These are phyloP conservation scores for Arabidopsis hybrid DNA, from an alignment of 441 rosid genomes.

Conservation along the genomic window DNA sequence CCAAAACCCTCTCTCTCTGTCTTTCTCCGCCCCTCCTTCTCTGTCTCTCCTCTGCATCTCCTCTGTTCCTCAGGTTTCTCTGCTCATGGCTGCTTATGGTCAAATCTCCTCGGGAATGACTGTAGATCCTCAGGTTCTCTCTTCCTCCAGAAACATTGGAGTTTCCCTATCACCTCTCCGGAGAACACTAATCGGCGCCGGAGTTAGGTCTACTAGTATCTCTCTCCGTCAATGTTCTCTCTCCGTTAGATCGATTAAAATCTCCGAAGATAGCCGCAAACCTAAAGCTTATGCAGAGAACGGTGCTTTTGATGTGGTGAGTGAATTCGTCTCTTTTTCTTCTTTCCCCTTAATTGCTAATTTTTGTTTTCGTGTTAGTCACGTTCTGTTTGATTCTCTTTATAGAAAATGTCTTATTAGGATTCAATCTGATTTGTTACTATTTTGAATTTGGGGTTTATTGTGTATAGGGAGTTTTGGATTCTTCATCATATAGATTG, in stretches of 20 bases:
- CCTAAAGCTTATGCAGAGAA: conserved; percentile 46
- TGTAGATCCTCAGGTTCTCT: conserved; percentile 31
- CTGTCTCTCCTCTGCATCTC: conserved; percentile 27
- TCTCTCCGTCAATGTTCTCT: conserved; percentile 34
- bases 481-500: conserved; percentile 42
- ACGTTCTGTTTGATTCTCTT: conserved; percentile 16
- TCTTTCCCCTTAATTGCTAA: background rate
- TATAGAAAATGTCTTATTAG: background rate
- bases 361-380: conserved; percentile 33
- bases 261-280: conserved; percentile 36
- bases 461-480: conserved; percentile 53
- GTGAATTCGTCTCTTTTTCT: background rate
- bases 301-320: conserved; percentile 52
- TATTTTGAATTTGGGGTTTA: background rate
- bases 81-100: conserved; percentile 46
- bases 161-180: background rate
- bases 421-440: background rate
- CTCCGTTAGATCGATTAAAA: conserved; percentile 51
- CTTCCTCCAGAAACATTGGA: conserved; percentile 42
- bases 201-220: conserved; percentile 8
- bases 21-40: conserved; percentile 16
- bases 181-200: conserved; percentile 27
- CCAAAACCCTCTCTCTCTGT: conserved; percentile 33
- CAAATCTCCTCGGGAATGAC: conserved; percentile 43
- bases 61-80: conserved; percentile 39